Base-by-base conservation (phyloP, 73 alveolate species). In the Paramecium sexaurelia region DNA sequence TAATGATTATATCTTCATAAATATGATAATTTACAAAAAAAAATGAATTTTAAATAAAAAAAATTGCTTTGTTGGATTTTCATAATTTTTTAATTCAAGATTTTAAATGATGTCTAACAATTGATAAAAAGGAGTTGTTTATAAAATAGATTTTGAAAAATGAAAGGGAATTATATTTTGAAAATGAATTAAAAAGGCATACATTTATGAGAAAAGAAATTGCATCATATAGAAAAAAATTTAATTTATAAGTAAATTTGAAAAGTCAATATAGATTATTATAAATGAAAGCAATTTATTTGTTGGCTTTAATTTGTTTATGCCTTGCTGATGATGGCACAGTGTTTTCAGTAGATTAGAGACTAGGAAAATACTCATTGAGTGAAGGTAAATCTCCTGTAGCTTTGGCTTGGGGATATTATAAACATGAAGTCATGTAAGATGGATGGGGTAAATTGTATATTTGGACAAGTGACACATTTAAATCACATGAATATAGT, bases 401-500 rank as follows among this genome's bases (percentile, higher is more conserved):
- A 1, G 69, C 90, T 19, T 78, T 78, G 33, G 75, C 90, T 11
- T 78, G 90, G 90, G 90, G 90, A n/a, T 78, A 78, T 45, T 78
- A 78, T 43, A 39, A 78, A 41, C 90, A 78, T 45, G 90, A 78
- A 27, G 90, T 78, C 3, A 43, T 22, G 26, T 8, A 24, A 5
- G 90, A 78, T 78, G 90, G 90, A 17, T 78, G 90, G 90, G 90
- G 90, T n/a, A 78, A 78, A 78, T 45, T 78, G 3, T 78, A 78
- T 24, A 78, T 78, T 20, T 78, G 90, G 90, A 41, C 68, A 22
- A 78, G 90, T 40, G 73, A 45, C 17, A 39, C 73, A 7, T 78
- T 41, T 19, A 24, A 39, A 29, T 78, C 90, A 2, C 90, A 78
- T 78, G 43, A 37, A 4, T 78, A 78, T 17, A 78, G 90, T 78